Base-by-base conservation (phyloP, 1,139 yeast genomes). In the Lizanozyma gosingica region DNA sequence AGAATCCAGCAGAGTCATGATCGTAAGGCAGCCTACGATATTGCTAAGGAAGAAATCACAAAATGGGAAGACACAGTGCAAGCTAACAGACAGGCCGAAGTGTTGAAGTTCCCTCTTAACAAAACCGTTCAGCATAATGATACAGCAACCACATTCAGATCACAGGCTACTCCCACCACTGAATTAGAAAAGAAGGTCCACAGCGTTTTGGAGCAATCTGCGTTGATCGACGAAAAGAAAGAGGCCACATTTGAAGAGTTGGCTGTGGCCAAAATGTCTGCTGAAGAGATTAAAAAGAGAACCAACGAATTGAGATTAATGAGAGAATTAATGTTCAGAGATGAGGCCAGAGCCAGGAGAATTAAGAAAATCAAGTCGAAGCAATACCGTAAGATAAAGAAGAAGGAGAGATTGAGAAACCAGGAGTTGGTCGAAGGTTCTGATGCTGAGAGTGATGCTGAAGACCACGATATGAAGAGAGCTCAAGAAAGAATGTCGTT, bases 271-370 rank as follows among this genome's bases (percentile, higher is more conserved):
- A 81, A 83, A 51, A 62, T 92, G 58, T 73, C 94, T 0, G 76
- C 83, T 18, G 95, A 84, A 47, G 98, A 94, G 40, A 65, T 90
- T 64, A 67, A 70, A 45, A 78, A 80, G 55, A 76, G 95, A 48
- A 83, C 94, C 14, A 76, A 78, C 43, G 96, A 92, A 60, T 73
- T 92, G 49, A 75, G 97, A 51, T 63, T 83, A 54, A 88, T 88
- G 97, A 76, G 98, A 48, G 98, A 92, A 55, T 73, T 92, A 47
- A 86, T 92, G 95, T 92, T 88, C 63, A 76, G 97, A 55, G 97
- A 92, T 54, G 97, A 92, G 64, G 78, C 81, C 54, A 82, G 86
- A 56, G 88, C 97, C 16, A 87, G 78, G 59, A 76, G 99, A 52
- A 75, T 92, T 53, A 90, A 90, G 67, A 92, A 90, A 65, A 92